Base-by-base conservation (phyloP, 192 early-diverging fungal genomes). In the Ambispora gerdemannii region DNA sequence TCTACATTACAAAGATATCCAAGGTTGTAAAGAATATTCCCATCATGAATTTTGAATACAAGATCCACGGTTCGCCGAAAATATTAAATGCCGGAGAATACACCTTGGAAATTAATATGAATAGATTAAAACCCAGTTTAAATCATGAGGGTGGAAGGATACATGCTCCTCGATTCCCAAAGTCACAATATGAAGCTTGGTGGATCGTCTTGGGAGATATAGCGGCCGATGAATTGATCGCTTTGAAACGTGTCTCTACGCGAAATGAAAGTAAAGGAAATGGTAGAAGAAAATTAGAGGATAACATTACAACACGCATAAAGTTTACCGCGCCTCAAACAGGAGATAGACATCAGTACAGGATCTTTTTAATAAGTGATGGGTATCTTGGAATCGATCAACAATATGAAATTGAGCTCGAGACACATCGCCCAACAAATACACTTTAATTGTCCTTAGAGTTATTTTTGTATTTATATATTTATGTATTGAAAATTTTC, bases 111-210 rank as follows among this genome's bases (percentile, higher is more conserved):
- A 51, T 81, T 17, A 33, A 52, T 28, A 24, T 76, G 43, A 31
- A 64, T 2, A 52, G 76, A 25, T 31, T 55, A 25, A 31, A 56
- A 4, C 68, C 63, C 6, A 22, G 53, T 24, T 59, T 75, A 11
- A 49, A 32, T 0, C 75, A 86, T 72, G 7, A 43, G 7, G 58
- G 75, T 24, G 87, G 87, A 1, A 85, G 85, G 20, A 86, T 94
- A n/a, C 81, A 91, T 67, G 83, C 92, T 20, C 93, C 94, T 20
- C 75, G 82, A 65, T 99, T 97, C 73, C 91, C 94, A 19, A 97
- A 97, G 73, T 79, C 86, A 6, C 95, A 97, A 75, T 91, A 89
- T 75, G 95, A 99, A 73, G 89, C 92, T 0, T 99, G 94, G 93
- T 99, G 92, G 91, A 69, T 93, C 3, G 82, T 96, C 7, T 76